Evolutionary conservation across 805 yeast species (phyloP).

Genomic region (Zygoascus flipseniorum): DNA sequence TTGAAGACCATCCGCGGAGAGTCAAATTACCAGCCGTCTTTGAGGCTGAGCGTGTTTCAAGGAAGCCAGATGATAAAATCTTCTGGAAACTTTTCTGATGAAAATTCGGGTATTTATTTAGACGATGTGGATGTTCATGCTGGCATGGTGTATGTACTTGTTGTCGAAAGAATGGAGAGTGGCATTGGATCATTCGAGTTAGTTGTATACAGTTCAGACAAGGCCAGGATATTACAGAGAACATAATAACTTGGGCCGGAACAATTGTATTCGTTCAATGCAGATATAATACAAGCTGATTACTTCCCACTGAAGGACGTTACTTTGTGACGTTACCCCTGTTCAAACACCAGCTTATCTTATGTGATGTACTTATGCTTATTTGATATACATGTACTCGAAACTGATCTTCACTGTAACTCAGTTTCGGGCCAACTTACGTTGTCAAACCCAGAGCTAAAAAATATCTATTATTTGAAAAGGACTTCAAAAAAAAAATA

Average conservation of each 20-base stretch:
- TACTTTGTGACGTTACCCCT: too few species aligned
- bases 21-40: constrained; percentile 13
- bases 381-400: too few species aligned
- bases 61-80: constrained; percentile 2
- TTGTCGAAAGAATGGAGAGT: constrained; percentile 21
- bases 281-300: too few species aligned
- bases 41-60: constrained; percentile 11
- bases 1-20: neutral
- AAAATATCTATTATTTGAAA: neutral
- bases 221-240: too few species aligned
- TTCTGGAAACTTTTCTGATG: constrained; percentile 11
- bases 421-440: too few species aligned
- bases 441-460: neutral
- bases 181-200: constrained; percentile 16
- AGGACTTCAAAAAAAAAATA: neutral
- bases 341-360: too few species aligned
- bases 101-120: constrained; percentile 10
- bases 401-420: too few species aligned
- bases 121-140: constrained; percentile 6
- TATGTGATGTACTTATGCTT: too few species aligned
- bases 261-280: too few species aligned
- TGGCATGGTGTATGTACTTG: constrained; percentile 2
- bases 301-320: too few species aligned
- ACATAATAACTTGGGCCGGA: too few species aligned
- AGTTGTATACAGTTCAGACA: neutral